These are phyloP conservation scores for Hymenoscyphus infarciens DNA, from an alignment of 2,329 filamentous ascomycete species.

Conservation along the genomic window DNA sequence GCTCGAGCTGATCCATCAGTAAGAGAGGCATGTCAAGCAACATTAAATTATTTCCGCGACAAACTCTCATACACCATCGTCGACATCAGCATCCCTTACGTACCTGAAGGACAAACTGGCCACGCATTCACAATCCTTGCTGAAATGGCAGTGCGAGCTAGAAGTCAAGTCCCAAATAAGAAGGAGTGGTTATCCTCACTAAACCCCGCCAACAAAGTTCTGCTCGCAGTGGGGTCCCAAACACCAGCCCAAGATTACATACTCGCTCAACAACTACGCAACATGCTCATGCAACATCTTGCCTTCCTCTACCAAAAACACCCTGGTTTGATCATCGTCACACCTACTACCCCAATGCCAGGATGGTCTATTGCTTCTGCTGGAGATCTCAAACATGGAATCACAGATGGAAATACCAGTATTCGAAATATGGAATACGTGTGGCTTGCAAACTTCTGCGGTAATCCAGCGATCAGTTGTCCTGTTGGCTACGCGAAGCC, in stretches of 20 bases:
- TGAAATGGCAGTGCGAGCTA: slow-evolving; percentile 57
- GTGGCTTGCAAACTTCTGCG: slow-evolving; percentile 79
- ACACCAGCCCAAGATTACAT: slow-evolving; percentile 68
- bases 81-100: slow-evolving; percentile 62
- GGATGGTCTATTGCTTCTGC: slow-evolving; percentile 63
- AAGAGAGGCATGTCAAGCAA: slow-evolving; percentile 54
- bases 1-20: slow-evolving; percentile 64
- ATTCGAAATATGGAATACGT: slow-evolving; percentile 82
- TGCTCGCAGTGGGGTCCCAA: slow-evolving; percentile 61
- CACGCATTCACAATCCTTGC: slow-evolving; percentile 75
- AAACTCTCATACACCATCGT: slow-evolving; percentile 48
- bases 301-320: slow-evolving; percentile 65
- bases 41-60: slow-evolving; percentile 55
- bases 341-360: slow-evolving; percentile 70
- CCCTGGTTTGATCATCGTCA: slow-evolving; percentile 73
- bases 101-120: slow-evolving; percentile 69
- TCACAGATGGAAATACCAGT: slow-evolving; percentile 68
- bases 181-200: slow-evolving; percentile 52
- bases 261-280: slow-evolving; percentile 68
- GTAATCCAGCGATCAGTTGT: slow-evolving; percentile 69
- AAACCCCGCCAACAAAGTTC: slow-evolving; percentile 64
- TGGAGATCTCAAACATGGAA: slow-evolving; percentile 63
- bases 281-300: slow-evolving; percentile 75
- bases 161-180: slow-evolving; percentile 28
- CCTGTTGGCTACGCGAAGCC: slow-evolving; percentile 66